Evolutionary conservation across 257 asterid genomes (phyloP).

Genomic region (Solanum boliviense): DNA sequence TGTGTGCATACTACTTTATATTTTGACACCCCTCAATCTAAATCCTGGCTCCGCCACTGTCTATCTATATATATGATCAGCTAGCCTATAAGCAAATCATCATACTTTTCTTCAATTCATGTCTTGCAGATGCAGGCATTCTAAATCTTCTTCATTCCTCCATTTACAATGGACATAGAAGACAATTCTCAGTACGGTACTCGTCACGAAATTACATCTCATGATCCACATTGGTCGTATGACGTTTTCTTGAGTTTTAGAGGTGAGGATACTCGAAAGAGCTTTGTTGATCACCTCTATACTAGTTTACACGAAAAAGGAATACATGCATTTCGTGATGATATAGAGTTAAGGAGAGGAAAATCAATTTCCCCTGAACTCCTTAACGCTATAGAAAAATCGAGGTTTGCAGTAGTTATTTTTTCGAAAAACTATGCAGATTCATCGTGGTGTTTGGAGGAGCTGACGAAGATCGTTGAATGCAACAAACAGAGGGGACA

Average conservation of each 20-base stretch:
- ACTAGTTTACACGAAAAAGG: neutral
- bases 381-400: neutral
- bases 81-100: neutral
- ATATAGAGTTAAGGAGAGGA: neutral
- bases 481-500: neutral
- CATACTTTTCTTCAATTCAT: neutral
- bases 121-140: neutral
- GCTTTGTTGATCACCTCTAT: slow-evolving; percentile 5
- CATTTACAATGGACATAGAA: neutral
- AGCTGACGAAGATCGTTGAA: neutral
- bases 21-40: no score
- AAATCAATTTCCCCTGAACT: neutral
- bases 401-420: neutral
- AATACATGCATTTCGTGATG: neutral
- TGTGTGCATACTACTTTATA: no score
- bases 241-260: slow-evolving; percentile 16
- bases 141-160: neutral
- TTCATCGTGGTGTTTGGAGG: slow-evolving; percentile 8
- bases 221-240: neutral
- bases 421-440: slow-evolving; percentile 2
- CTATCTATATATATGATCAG: neutral
- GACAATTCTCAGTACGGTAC: neutral
- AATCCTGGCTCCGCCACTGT: no score
- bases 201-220: neutral
- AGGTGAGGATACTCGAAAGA: slow-evolving; percentile 10